Conservation (phyloP, 805 yeast species). For the Lachancea dasiensis region DNA sequence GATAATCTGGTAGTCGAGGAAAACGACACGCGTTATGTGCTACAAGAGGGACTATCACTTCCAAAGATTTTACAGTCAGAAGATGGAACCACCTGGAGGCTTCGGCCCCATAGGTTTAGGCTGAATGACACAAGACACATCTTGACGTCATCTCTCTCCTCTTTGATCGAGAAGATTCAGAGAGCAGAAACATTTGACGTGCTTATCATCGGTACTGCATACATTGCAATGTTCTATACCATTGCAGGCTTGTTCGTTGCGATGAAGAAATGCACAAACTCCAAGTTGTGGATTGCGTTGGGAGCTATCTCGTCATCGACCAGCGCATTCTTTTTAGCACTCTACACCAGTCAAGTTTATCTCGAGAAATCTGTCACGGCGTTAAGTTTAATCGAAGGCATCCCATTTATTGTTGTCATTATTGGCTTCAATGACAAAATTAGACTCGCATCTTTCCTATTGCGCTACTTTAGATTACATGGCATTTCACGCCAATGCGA, state of each 20-base stretch:
- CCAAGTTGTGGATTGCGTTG: slow-evolving; percentile 81
- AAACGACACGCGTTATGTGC: slow-evolving; percentile 20
- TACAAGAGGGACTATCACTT: slow-evolving; percentile 20
- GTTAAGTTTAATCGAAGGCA: slow-evolving; percentile 76
- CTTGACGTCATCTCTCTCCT: slow-evolving; percentile 36
- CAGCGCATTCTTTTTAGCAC: slow-evolving; percentile 78
- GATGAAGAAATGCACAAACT: slow-evolving; percentile 66
- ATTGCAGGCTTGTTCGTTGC: slow-evolving; percentile 67
- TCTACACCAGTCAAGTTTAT: slow-evolving; percentile 51
- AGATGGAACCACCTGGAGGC: slow-evolving; percentile 55
- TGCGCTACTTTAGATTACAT: slow-evolving; percentile 33
- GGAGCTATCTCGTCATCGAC: slow-evolving; percentile 73
- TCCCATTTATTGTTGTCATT: slow-evolving; percentile 88
- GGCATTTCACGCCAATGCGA: slow-evolving; percentile 31
- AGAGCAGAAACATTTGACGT: slow-evolving; percentile 87
- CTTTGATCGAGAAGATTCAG: slow-evolving; percentile 42
- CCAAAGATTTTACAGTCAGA: slow-evolving; percentile 20
- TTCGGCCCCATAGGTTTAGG: slow-evolving; percentile 48
- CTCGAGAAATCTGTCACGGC: slow-evolving; percentile 61
- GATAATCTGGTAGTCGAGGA: slow-evolving; percentile 28
- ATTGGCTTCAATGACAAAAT: slow-evolving; percentile 89
- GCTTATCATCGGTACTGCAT: slow-evolving; percentile 70
- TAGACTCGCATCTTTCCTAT: slow-evolving; percentile 56
- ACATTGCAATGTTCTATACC: slow-evolving; percentile 83
- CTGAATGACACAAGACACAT: slow-evolving; percentile 53